These are phyloP conservation scores for Paraglomus brasilianum DNA, from an alignment of 192 early-diverging fungal species.

Conservation along the genomic window DNA sequence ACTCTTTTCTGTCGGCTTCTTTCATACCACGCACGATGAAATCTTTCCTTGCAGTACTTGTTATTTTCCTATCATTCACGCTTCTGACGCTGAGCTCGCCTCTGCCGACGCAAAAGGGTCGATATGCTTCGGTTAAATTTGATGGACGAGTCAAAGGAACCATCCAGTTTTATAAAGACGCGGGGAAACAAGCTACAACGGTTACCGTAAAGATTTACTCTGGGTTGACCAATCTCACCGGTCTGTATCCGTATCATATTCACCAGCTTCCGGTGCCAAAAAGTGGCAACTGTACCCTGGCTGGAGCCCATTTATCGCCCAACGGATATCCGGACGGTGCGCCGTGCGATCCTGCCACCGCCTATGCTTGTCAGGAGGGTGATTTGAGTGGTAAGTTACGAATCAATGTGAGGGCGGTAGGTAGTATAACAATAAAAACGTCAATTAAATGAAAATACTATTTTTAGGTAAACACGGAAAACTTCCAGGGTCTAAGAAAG, in stretches of 20 bases:
- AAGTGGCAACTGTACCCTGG: background rate
- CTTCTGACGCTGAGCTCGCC: too few relatives aligned
- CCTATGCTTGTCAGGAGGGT: background rate
- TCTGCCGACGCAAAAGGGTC: too few relatives aligned
- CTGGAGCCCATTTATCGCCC: background rate
- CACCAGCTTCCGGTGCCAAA: background rate
- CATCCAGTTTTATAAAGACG: too few relatives aligned
- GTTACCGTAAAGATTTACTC: too few relatives aligned
- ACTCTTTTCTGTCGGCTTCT: too few relatives aligned
- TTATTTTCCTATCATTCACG: too few relatives aligned
- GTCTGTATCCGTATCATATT: background rate
- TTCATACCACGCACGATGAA: too few relatives aligned
- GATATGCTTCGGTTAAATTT: too few relatives aligned
- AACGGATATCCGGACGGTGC: background rate
- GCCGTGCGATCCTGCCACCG: background rate
- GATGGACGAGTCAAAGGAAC: too few relatives aligned
- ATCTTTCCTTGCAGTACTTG: too few relatives aligned
- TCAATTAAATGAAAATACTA: background rate
- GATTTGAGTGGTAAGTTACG: constrained; percentile 4
- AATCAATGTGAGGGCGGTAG: background rate
- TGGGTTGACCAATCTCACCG: background rate
- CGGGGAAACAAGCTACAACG: too few relatives aligned
- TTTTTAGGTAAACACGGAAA: constrained; percentile 3
- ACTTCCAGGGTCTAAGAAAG: background rate
- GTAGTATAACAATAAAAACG: too few relatives aligned